These are phyloP conservation scores for Metschnikowia amazonensis DNA, from an alignment of 805 yeast species.

Conservation along the genomic window DNA sequence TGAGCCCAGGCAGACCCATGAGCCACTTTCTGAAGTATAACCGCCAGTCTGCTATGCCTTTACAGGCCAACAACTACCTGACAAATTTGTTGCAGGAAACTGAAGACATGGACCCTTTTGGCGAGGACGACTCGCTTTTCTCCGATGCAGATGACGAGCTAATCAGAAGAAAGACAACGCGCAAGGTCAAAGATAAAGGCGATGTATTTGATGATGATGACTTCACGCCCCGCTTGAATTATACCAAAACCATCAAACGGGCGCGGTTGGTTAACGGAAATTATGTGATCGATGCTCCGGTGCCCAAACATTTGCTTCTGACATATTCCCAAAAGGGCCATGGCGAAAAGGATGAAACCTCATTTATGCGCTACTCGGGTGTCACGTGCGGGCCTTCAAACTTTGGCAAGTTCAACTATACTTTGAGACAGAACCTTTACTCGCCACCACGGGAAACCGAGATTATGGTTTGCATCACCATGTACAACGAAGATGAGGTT, in stretches of 20 bases:
- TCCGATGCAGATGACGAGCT: constrained; percentile 37
- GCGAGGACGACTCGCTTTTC: constrained; percentile 42
- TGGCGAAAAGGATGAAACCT: constrained; percentile 50
- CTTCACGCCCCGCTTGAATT: constrained; percentile 38
- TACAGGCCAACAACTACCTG: constrained; percentile 29
- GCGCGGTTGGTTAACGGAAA: constrained; percentile 54
- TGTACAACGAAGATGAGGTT: constrained; percentile 71
- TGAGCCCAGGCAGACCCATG: neutral
- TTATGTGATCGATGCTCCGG: constrained; percentile 43
- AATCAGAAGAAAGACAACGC: constrained; percentile 25
- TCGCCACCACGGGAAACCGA: constrained; percentile 79
- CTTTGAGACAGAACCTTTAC: constrained; percentile 80
- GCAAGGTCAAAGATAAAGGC: constrained; percentile 15
- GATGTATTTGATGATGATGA: constrained; percentile 31
- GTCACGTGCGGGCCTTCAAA: constrained; percentile 87
- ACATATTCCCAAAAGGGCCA: constrained; percentile 24
- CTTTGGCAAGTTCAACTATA: constrained; percentile 58
- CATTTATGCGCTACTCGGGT: constrained; percentile 88
- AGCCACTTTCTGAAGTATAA: neutral
- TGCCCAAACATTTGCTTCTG: constrained; percentile 34
- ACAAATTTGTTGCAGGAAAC: constrained; percentile 40
- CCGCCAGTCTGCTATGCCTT: constrained; percentile 10
- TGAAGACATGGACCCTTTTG: constrained; percentile 40
- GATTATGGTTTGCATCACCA: constrained; percentile 77
- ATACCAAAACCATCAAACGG: constrained; percentile 40